Evolutionary conservation across 768 basidiomycete species (phyloP), one percentile per base, ranked within the genome.

Genomic region (Mycena belliarum): DNA sequence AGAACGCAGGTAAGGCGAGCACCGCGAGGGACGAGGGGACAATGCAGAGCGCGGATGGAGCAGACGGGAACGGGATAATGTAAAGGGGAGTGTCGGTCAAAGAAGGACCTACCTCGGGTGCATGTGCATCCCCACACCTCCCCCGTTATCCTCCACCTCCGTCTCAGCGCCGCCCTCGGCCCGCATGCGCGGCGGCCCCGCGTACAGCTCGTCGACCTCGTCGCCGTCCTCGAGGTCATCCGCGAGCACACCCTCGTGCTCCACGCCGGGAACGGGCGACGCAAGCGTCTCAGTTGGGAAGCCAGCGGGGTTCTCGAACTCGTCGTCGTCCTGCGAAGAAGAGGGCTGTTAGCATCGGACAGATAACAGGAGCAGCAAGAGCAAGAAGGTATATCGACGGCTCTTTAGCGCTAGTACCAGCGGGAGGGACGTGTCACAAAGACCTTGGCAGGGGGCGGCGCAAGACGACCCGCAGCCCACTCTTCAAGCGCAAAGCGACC

Each of bases 141-240:
- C 33, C 6, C 42, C 61, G 29, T 62, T 62, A 29, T 62, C 61
- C 56, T 62, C 61, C 40, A 62, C 61, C 56, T 62, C 61, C 23
- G 61, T 62, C 56, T 62, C 61, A 23, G 56, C 55, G 8, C 55
- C 49, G 16, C 18, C 60, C 6, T 20, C 48, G 29, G 12, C 12
- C 7, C 29, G 29, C 29, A 4, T 28, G 23, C 23, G 28, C 11
- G 0, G n/a, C 41, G 32, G 38, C 41, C 37, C 2, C 38, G 18
- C 29, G 29, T 48, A 57, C 21, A 62, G 29, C 44, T 62, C 51
- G 26, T 62, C 61, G 1, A 49, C 61, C 47, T 57, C 61, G 48
- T 62, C 61, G 15, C 56, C 61, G 25, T 62, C 61, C 43, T 62
- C 61, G 20, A 62, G 52, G 49, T 62, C 61, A 44, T 57, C 60